Base-by-base conservation (phyloP, 75 land plant genomes). In the Pinus albicaulis region DNA sequence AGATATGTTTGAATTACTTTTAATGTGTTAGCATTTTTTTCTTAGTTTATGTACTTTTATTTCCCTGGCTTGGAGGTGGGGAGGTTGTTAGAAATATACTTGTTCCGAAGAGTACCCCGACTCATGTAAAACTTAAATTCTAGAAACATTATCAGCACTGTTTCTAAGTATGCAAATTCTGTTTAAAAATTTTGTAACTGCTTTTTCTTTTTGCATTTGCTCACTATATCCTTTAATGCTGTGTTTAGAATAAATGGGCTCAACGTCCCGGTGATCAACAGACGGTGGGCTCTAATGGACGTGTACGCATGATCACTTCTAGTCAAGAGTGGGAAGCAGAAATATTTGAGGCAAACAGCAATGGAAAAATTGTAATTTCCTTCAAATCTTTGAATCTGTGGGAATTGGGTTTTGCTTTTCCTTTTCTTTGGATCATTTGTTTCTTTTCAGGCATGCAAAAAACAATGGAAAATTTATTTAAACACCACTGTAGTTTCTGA, bases 351-450 rank as follows among this genome's bases (percentile, higher is more conserved):
- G 85, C 88, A 17, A 77, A 62, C 22, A 65, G 25, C 31, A 77
- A 69, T 55, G 81, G 79, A 31, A 89, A 86, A 44, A 84, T 80
- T 55, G 87, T 85, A 82, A 73, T 83, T 75, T 20, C 24, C 41
- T 64, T 38, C 13, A 41, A 8, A 5, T 23, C 48, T 25, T 24
- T 63, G 26, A 11, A 10, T 10, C 65, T 63, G 26, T 63, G 65
- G 23, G 26, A 63, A 63, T 25, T 10, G 15, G 11, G 26, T 63
- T 19, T 38, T 26, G 1, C 12, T 7, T 38, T 60, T 23, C n/a
- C 61, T 20, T 59, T 19, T 23, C 8, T 59, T 19, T 59, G 20
- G 23, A 22, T 20, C 23, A 59, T 23, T 20, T 20, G 5, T 2
- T 59, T 59, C 61, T 59, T 59, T n/a, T 23, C 13, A 59, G 5